Conservation (phyloP, 345 rosid species). For the Lepidium africanum region DNA sequence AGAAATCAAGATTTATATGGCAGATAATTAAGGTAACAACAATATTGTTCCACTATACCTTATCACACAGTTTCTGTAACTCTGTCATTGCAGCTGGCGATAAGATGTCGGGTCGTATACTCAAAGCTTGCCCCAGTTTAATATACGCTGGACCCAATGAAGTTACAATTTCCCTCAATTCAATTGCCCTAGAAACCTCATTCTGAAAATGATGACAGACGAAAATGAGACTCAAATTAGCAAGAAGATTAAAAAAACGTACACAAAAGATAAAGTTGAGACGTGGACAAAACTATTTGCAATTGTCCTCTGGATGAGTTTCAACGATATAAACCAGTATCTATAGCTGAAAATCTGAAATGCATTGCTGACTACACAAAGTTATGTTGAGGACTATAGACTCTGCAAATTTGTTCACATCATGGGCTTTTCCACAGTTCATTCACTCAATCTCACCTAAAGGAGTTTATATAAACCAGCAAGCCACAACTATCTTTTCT, state of each 20-base stretch:
- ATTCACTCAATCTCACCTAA: not conserved
- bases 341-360: not conserved
- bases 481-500: not conserved
- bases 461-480: not conserved
- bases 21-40: not conserved
- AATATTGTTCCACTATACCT: conserved; percentile 39
- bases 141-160: conserved; percentile 98
- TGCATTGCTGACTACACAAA: not conserved
- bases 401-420: not conserved
- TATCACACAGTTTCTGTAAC: conserved; percentile 97
- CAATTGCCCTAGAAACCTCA: conserved; percentile 95
- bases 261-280: not conserved
- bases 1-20: not conserved
- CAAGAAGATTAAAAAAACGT: not conserved
- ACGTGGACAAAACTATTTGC: not conserved
- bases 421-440: not conserved
- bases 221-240: not conserved
- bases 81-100: conserved; percentile 91
- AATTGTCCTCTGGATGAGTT: not conserved
- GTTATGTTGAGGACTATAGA: not conserved
- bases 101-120: conserved; percentile 94
- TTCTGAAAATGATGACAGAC: conserved; percentile 43
- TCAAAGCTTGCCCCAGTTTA: conserved; percentile 97
- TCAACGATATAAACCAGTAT: not conserved
- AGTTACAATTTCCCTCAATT: conserved; percentile 91